phyloP scores from a whole-genome alignment of 192 early-diverging fungal genomes.

The Piromyces finnis region DNA sequence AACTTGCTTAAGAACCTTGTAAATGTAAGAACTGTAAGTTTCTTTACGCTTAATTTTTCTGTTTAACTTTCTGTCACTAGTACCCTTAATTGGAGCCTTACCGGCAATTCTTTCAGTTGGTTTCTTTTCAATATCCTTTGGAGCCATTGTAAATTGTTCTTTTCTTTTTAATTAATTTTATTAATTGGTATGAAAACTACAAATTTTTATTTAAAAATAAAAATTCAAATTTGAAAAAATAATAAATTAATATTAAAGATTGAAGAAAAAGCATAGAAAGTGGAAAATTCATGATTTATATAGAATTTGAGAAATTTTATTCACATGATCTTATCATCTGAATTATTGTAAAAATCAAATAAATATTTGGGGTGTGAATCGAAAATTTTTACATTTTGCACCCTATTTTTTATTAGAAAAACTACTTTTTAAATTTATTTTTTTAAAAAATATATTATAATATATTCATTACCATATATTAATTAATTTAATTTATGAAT shows the following conservation, averaged over 20 bases:
- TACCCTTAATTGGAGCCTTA: neutral
- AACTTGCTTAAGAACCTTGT: conserved; percentile 90
- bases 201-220: no score
- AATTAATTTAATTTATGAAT: neutral
- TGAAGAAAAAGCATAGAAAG: neutral
- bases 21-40: conserved; percentile 89
- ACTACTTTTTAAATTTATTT: no score
- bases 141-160: neutral
- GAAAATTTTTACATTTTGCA: neutral
- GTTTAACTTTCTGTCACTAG: conserved; percentile 2
- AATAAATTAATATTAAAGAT: neutral
- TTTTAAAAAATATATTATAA: neutral
- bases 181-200: neutral
- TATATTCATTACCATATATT: neutral
- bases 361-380: neutral
- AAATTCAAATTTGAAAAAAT: no score
- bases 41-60: conserved; percentile 58
- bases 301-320: neutral
- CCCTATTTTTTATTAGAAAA: neutral
- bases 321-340: neutral
- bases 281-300: neutral
- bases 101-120: neutral
- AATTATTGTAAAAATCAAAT: neutral
- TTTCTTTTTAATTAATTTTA: neutral
- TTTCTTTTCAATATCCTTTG: neutral